Evolutionary conservation across 352 stramenopile species (phyloP).

Genomic region (Globisporangium nunn): DNA sequence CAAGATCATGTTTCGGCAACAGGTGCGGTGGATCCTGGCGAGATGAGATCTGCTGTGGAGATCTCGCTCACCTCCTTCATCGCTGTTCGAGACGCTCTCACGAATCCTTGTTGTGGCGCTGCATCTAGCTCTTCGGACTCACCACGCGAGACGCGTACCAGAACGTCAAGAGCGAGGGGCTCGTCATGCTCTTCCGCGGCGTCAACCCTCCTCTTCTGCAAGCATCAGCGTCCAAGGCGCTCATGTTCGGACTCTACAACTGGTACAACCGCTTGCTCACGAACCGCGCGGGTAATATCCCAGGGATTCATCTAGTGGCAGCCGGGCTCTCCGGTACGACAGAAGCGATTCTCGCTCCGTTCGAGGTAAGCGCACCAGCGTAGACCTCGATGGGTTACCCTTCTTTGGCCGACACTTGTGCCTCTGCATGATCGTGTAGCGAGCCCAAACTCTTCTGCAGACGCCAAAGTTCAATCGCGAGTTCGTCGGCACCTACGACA

Average conservation of each 20-base stretch:
- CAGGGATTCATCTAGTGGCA: constrained; percentile 41
- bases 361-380: constrained; percentile 44
- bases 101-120: background rate
- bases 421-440: constrained; percentile 18
- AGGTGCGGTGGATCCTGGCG: constrained; percentile 29
- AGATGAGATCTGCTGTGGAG: background rate
- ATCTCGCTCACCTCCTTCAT: no score
- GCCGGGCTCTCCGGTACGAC: constrained; percentile 72
- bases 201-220: constrained; percentile 80
- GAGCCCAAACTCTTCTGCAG: constrained; percentile 80
- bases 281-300: constrained; percentile 31
- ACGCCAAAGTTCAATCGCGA: constrained; percentile 83
- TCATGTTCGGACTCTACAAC: constrained; percentile 90
- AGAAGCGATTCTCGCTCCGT: constrained; percentile 76
- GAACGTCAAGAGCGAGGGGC: constrained; percentile 57
- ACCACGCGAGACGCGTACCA: constrained; percentile 63
- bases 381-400: no score
- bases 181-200: constrained; percentile 73
- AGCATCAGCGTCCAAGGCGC: constrained; percentile 80
- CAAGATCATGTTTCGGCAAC: constrained; percentile 89
- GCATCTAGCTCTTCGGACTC: constrained; percentile 50
- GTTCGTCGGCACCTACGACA: constrained; percentile 70
- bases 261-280: constrained; percentile 68
- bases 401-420: no score
- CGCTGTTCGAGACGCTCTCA: background rate